Base-by-base conservation (phyloP, 1,284 basidiomycete species). In the Leccinum fallax region DNA sequence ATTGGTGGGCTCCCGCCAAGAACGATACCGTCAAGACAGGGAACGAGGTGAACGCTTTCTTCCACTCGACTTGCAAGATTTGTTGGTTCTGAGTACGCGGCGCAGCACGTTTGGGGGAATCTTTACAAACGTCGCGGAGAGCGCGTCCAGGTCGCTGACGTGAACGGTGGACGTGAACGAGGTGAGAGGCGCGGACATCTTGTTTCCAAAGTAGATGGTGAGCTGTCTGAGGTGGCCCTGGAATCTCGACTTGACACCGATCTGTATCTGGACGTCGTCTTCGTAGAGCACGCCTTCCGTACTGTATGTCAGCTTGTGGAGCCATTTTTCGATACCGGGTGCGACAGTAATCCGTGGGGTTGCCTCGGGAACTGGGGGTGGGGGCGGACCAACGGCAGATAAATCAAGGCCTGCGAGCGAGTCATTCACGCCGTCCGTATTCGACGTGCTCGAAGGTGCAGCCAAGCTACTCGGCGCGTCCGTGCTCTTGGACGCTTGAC, bases 131-230 rank as follows among this genome's bases (percentile, higher is more conserved):
- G 88, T 88, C 15, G 91, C 88, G 5, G 86, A 84, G 43, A 99
- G 78, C 0, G 92, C 88, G 8, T 90, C 87, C 2, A 89, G 77
- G 63, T 96, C 87, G 55, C 83, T 81, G 61, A 88, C 84, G 66
- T 93, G 86, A 62, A 98, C 80, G 2, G 88, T 88, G 4, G 94
- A 90, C 2, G 93, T 95, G 78, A 99, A 94, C 11, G 94, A 93
- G 9, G 90, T 92, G 69, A 99, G 85, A 21, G 94, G 85, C 4
- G 89, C 87, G 15, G 90, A 85, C 57, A 97, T 83, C 78, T 99
- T 99, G 84, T 99, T 99, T 67, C 97, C 96, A 68, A 99, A 87
- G 79, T 97, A 99, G 32, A 99, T 81, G 21, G 95, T 93, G 51
- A 99, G 76, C 67, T 97, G 93, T 15, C 97, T 97, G 40, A 94